A percentile compares a stretch with the other conserved stretches of the same genome.
Conservation (phyloP, 768 basidiomycete species). For the Holtermannia corniformis region DNA sequence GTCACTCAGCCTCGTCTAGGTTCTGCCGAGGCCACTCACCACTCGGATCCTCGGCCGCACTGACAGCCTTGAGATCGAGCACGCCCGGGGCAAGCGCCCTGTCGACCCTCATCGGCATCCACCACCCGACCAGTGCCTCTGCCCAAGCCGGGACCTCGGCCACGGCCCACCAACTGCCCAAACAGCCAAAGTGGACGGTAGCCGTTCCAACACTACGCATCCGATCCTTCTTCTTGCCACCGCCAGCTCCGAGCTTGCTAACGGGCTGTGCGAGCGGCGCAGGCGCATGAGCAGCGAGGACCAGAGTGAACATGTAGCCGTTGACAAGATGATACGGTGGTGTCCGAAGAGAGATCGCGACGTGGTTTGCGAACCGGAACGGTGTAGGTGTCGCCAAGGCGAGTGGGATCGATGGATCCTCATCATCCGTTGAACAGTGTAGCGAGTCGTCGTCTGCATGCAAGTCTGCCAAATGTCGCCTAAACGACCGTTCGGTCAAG, state of each 20-base stretch:
- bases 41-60: background rate
- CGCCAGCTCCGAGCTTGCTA: conserved; percentile 5
- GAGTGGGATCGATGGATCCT: conserved; percentile 12
- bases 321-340: conserved; percentile 79
- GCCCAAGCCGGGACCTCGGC: conserved; percentile 4
- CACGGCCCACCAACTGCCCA: conserved; percentile 26
- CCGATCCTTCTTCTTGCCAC: conserved; percentile 14
- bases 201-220: conserved; percentile 8
- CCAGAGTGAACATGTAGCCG: conserved; percentile 79
- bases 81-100: background rate
- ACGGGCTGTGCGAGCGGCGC: conserved; percentile 24
- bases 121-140: background rate
- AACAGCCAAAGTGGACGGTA: conserved; percentile 23
- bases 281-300: conserved; percentile 41
- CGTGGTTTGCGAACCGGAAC: conserved; percentile 75
- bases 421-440: background rate
- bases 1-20: background rate
- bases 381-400: conserved; percentile 40
- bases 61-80: background rate
- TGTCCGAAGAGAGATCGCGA: conserved; percentile 83
- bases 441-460: conserved; percentile 47
- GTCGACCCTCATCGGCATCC: background rate
- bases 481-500: conserved; percentile 95
- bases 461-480: conserved; percentile 79
- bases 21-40: background rate